Conservation (phyloP, 2,329 filamentous ascomycete genomes). For the Diaporthe citrichinensis region DNA sequence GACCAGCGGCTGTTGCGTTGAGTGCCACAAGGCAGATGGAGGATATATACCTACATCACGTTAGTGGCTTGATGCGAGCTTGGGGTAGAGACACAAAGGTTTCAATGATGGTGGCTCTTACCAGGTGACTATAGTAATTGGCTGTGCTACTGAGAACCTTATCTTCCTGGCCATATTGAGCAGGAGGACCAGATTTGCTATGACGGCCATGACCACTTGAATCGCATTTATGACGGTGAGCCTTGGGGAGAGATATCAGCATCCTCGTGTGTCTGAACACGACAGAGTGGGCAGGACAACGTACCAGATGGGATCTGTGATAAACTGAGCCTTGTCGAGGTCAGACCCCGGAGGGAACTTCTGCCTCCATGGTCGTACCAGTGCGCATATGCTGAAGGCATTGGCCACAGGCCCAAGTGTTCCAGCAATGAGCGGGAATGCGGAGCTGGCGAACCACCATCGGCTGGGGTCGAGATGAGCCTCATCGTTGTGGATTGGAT, state of each 20-base stretch:
- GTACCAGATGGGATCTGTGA: conserved; percentile 80
- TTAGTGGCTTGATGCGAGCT: conserved; percentile 47
- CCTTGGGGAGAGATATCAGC: conserved; percentile 56
- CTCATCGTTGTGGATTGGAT: conserved; percentile 54
- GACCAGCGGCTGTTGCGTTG: conserved; percentile 74
- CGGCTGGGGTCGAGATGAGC: conserved; percentile 65
- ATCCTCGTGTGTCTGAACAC: not conserved
- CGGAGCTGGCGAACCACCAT: conserved; percentile 76
- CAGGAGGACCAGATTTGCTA: conserved; percentile 85
- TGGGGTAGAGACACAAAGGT: rapidly evolving
- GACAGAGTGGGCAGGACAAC: not conserved
- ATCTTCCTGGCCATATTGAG: conserved; percentile 88
- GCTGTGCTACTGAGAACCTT: conserved; percentile 85
- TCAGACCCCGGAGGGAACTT: conserved; percentile 62
- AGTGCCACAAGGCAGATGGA: conserved; percentile 77
- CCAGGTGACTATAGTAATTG: conserved; percentile 88
- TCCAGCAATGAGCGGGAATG: conserved; percentile 84
- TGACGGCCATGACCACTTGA: conserved; percentile 81
- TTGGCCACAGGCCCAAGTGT: conserved; percentile 90
- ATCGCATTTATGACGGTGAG: conserved; percentile 81
- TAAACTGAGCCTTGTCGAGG: conserved; percentile 64
- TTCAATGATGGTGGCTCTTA: conserved; percentile 70
- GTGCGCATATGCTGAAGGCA: conserved; percentile 86
- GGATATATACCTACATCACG: conserved; percentile 66
- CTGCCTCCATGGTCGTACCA: conserved; percentile 85